phyloP scores from a whole-genome alignment of 2,329 filamentous ascomycete genomes.

The Alternaria solani region DNA sequence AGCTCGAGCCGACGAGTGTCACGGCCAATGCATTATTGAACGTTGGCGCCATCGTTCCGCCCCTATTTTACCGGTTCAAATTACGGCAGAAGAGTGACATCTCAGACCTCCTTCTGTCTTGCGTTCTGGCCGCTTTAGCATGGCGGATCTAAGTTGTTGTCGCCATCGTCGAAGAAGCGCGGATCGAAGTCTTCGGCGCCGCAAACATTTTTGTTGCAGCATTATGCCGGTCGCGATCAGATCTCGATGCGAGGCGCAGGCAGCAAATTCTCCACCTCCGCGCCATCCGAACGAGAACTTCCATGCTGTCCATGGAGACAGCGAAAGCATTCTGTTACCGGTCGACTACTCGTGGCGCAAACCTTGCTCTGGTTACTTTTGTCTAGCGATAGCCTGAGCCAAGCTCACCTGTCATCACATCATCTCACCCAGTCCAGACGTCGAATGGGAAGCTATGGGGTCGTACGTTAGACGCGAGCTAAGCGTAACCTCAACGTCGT shows the following conservation, averaged over 20 bases:
- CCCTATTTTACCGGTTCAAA: conserved; percentile 31
- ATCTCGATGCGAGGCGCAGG: conserved; percentile 19
- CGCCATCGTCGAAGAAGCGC: conserved; percentile 11
- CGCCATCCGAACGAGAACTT: conserved; percentile 27
- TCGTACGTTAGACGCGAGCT: conserved; percentile 24
- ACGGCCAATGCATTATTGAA: conserved; percentile 7
- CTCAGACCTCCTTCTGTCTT: conserved; percentile 22
- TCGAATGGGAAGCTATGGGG: conserved; percentile 35
- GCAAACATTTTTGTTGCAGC: conserved; percentile 13
- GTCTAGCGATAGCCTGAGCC: conserved; percentile 27
- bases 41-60: conserved; percentile 16
- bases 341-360: background rate
- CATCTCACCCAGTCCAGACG: conserved; percentile 9
- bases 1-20: conserved; percentile 36
- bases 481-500: conserved; percentile 14
- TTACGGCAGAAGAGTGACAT: conserved; percentile 30
- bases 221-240: conserved; percentile 15
- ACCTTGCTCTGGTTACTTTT: conserved; percentile 8
- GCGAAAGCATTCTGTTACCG: conserved; percentile 11
- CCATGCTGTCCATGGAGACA: conserved; percentile 26
- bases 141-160: conserved; percentile 22
- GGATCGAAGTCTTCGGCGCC: conserved; percentile 18
- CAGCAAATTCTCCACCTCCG: conserved; percentile 16
- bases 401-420: conserved; percentile 29
- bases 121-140: conserved; percentile 12